phyloP scores from a whole-genome alignment of 805 yeast species.

The Starmerella bacillaris region DNA sequence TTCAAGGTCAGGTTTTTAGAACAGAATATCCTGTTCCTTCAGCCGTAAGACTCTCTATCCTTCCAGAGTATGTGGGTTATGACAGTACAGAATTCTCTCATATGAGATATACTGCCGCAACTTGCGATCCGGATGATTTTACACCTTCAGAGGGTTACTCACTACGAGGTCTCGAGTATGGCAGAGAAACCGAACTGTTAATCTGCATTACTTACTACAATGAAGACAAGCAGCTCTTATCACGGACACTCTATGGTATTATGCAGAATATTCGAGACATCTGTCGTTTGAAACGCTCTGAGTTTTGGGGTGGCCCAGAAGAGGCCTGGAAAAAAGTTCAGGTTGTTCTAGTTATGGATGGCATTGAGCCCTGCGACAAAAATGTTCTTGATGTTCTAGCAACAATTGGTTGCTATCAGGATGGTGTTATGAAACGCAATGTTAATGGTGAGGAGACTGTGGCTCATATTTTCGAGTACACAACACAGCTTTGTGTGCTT shows the following conservation, averaged over 20 bases:
- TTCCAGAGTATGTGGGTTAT: conserved; percentile 26
- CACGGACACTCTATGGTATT: conserved; percentile 44
- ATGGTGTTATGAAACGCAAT: conserved; percentile 42
- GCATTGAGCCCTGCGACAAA: conserved; percentile 47
- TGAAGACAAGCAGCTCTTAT: conserved; percentile 44
- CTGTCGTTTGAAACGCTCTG: conserved; percentile 30
- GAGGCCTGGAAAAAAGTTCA: conserved; percentile 48
- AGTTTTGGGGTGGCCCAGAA: conserved; percentile 34
- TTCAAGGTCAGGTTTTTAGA: conserved; percentile 22
- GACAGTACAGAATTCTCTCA: conserved; percentile 35
- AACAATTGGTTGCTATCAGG: conserved; percentile 48
- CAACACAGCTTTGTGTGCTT: conserved; percentile 32
- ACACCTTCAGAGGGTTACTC: conserved; percentile 34
- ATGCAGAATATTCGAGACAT: conserved; percentile 47
- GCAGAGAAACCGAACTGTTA: conserved; percentile 42
- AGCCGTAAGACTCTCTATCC: conserved; percentile 24
- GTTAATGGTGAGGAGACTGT: conserved; percentile 44
- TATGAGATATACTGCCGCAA: conserved; percentile 47
- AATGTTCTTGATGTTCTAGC: conserved; percentile 45
- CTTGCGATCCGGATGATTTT: conserved; percentile 53
- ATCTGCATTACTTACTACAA: conserved; percentile 49
- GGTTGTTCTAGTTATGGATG: conserved; percentile 46
- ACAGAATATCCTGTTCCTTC: conserved; percentile 27
- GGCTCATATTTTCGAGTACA: conserved; percentile 50
- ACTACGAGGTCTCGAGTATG: conserved; percentile 38